These are phyloP conservation scores for Alternaria ethzedia DNA, from an alignment of 2,329 filamentous ascomycete genomes.

Conservation along the genomic window DNA sequence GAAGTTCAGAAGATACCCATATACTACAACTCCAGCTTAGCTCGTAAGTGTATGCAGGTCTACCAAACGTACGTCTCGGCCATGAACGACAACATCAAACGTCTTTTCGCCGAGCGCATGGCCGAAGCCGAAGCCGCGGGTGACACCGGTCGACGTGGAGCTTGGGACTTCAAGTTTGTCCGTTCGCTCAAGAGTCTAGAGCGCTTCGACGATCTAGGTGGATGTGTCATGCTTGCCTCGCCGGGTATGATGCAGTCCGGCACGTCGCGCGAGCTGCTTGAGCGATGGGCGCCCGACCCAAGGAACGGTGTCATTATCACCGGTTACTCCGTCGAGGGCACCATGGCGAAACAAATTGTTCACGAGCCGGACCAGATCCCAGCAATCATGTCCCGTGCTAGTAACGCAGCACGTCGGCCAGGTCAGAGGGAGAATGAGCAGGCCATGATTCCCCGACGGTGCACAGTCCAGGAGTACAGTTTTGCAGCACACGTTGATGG, in stretches of 20 bases:
- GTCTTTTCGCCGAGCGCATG: slow-evolving; percentile 90
- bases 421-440: slow-evolving; percentile 76
- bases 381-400: slow-evolving; percentile 76
- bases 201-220: slow-evolving; percentile 92
- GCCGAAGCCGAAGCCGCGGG: slow-evolving; percentile 85
- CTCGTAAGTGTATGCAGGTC: slow-evolving; percentile 96
- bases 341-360: slow-evolving; percentile 95
- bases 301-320: slow-evolving; percentile 99
- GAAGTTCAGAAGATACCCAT: slow-evolving; percentile 92
- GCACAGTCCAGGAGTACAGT: slow-evolving; percentile 91
- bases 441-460: slow-evolving; percentile 88
- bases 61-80: slow-evolving; percentile 98
- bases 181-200: slow-evolving; percentile 91
- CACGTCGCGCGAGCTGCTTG: slow-evolving; percentile 88
- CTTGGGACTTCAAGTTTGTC: slow-evolving; percentile 97
- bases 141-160: slow-evolving; percentile 76
- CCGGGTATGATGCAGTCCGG: slow-evolving; percentile 99
- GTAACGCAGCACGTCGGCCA: slow-evolving; percentile 63
- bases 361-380: slow-evolving; percentile 95
- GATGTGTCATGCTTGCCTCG: slow-evolving; percentile 95
- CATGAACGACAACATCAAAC: slow-evolving; percentile 99
- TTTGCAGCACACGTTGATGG: slow-evolving; percentile 98
- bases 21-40: slow-evolving; percentile 95
- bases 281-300: slow-evolving; percentile 94
- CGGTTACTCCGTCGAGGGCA: slow-evolving; percentile 97